A percentile compares a stretch with the other conserved stretches of the same genome.
Evolutionary conservation across 768 basidiomycete species (phyloP).

Genomic region (Pleurotus ostreatus): DNA sequence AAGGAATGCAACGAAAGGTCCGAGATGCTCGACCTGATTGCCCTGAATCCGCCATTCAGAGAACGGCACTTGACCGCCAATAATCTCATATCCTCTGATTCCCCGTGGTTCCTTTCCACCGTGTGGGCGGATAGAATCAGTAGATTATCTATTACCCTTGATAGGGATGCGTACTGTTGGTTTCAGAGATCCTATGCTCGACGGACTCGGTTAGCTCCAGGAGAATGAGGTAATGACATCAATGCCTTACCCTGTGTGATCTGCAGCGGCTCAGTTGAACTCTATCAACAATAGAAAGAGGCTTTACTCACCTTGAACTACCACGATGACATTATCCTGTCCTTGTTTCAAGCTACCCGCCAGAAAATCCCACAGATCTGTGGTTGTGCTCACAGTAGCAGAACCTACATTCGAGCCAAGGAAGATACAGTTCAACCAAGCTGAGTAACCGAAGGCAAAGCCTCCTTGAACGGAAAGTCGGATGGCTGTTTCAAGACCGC

Average conservation of each 20-base stretch:
- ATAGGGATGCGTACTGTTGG: conserved; percentile 33
- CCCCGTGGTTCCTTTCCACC: conserved; percentile 48
- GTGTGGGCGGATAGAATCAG: background rate
- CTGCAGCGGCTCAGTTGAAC: conserved; percentile 18
- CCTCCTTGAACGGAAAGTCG: conserved; percentile 45
- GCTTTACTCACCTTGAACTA: conserved; percentile 27
- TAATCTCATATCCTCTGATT: conserved; percentile 39
- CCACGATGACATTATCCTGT: conserved; percentile 39
- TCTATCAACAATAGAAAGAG: background rate
- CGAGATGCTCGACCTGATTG: conserved; percentile 26
- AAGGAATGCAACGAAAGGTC: background rate
- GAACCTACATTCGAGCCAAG: conserved; percentile 44
- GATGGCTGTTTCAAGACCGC: conserved; percentile 43
- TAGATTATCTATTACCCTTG: too few relatives aligned
- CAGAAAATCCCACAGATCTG: conserved; percentile 38
- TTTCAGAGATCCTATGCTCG: conserved; percentile 36
- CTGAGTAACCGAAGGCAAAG: conserved; percentile 47
- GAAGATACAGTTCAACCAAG: conserved; percentile 46
- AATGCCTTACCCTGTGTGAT: conserved; percentile 43
- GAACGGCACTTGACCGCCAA: conserved; percentile 34
- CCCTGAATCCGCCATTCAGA: conserved; percentile 39
- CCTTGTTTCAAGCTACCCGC: conserved; percentile 27
- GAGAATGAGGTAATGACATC: too few relatives aligned
- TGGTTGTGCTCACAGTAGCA: conserved; percentile 36
- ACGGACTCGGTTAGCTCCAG: too few relatives aligned